These are phyloP conservation scores for Ophiostoma fasciatum DNA, from an alignment of 2,329 filamentous ascomycete species.

Conservation along the genomic window DNA sequence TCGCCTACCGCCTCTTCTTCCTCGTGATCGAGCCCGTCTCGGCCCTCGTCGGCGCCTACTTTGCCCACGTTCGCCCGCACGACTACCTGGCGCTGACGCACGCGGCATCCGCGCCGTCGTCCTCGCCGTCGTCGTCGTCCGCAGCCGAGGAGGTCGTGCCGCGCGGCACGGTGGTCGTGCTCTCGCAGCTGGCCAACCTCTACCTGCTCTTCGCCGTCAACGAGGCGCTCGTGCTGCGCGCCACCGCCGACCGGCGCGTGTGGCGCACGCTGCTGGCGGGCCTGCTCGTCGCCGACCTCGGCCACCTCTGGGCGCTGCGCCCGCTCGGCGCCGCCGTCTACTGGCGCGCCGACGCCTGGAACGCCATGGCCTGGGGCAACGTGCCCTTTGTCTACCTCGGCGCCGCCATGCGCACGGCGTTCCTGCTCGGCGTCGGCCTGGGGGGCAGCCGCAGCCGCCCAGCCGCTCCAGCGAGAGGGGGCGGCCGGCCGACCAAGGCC, in stretches of 20 bases:
- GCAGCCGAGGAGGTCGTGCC: too few species aligned
- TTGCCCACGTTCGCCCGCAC: constrained; percentile 31
- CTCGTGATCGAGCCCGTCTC: constrained; percentile 52
- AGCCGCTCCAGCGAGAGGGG: too few species aligned
- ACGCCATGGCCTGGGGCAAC: constrained; percentile 53
- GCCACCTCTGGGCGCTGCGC: constrained; percentile 54
- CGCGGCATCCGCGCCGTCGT: constrained; percentile 28
- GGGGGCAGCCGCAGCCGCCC: too few species aligned
- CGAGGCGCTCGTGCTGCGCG: constrained; percentile 60
- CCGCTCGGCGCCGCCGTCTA: constrained; percentile 47
- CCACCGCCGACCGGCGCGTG: constrained; percentile 51
- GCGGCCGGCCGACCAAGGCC: too few species aligned
- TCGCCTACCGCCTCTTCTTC: constrained; percentile 57
- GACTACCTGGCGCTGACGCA: constrained; percentile 52
- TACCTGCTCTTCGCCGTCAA: constrained; percentile 66
- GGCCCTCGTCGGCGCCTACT: constrained; percentile 37
- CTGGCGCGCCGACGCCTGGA: constrained; percentile 48
- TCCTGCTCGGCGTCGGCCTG: constrained; percentile 42
- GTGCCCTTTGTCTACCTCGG: constrained; percentile 56
- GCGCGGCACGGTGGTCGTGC: constrained; percentile 40
- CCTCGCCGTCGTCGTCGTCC: constrained; percentile 31
- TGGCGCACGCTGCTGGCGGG: constrained; percentile 55
- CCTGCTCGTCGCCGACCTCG: constrained; percentile 60
- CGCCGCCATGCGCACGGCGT: constrained; percentile 42
- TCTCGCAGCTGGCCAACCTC: constrained; percentile 64